These are phyloP conservation scores for Cryptococcus sp. DNA, from an alignment of 1,284 basidiomycete genomes.

Conservation along the genomic window DNA sequence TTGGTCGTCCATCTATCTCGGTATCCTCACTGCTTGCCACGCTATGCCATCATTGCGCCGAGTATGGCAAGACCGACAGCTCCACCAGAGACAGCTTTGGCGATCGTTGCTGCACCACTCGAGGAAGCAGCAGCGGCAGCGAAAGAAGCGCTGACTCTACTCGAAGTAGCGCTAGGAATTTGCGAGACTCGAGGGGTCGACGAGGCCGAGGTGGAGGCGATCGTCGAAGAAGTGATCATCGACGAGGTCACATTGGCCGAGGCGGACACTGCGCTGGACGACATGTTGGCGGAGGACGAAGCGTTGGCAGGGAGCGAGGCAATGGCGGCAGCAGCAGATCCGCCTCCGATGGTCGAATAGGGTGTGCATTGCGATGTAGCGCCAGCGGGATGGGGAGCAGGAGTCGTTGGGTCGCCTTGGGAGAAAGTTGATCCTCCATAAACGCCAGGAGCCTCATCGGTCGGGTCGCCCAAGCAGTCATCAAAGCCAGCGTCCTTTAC, in stretches of 20 bases:
- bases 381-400: slow-evolving; percentile 57
- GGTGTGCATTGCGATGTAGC: slow-evolving; percentile 53
- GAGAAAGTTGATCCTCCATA: slow-evolving; percentile 62
- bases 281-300: slow-evolving; percentile 7
- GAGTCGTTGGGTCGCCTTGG: slow-evolving; percentile 56
- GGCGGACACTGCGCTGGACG: slow-evolving; percentile 1
- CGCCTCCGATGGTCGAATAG: slow-evolving; percentile 31
- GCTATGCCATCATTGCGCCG: not conserved
- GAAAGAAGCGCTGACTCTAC: not conserved
- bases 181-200: too few relatives aligned
- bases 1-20: too few relatives aligned
- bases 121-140: not conserved
- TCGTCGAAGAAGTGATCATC: not conserved
- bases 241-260: not conserved
- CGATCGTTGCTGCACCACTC: not conserved
- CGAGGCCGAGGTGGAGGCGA: not conserved
- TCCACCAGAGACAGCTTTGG: not conserved
- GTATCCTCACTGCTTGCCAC: too few relatives aligned
- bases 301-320: slow-evolving; percentile 10
- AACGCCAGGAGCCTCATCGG: slow-evolving; percentile 54
- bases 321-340: slow-evolving; percentile 11
- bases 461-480: slow-evolving; percentile 29
- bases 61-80: not conserved
- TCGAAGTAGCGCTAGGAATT: not conserved
- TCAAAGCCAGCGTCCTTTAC: slow-evolving; percentile 22